Base-by-base conservation (phyloP, 2,329 filamentous ascomycete genomes). In the Aspergillus pseudotamarii region DNA sequence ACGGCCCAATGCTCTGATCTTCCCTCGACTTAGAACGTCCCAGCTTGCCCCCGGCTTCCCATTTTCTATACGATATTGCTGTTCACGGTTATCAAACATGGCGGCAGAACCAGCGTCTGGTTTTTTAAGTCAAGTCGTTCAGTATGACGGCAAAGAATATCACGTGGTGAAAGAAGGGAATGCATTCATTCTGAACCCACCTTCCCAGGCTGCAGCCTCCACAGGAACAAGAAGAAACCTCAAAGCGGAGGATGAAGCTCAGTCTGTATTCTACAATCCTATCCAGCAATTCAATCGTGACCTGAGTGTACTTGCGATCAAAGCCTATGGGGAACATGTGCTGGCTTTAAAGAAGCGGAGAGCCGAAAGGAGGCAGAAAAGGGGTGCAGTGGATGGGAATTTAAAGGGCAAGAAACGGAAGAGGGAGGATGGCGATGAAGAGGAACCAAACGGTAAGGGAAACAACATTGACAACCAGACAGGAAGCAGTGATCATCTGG, bases 201-300 rank as follows among this genome's bases (percentile, higher is more conserved):
- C 68, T 75, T 80, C 68, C 74, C 85, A 78, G 68, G 76, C 78
- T 66, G 57, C 77, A 48, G 73, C 74, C 64, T 64, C 72, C 0
- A 80, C 82, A 64, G 75, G 79, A 28, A 80, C 81, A 53, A 82
- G 82, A 64, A 74, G 69, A 45, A 75, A 80, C 64, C 69, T 77
- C 32, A 77, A 77, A 61, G 81, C 85, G 63, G 85, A 89, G 58
- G 84, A 88, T 69, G 83, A 88, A 45, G 86, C 89, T 69, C 91
- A 94, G 71, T 83, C 84, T 38, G 96, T 99, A 61, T 99, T 99
- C 75, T 99, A 99, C 85, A 99, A 99, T 72, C 94, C 95, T 0
- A 97, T 99, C 60, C 95, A 99, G 76, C 95, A 99, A 76, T 99
- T 98, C 84, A 99, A 99, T 79, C 91, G 96, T 54, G 95, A 99